Base-by-base conservation (phyloP, 306 rosid species). In the Sophora flavescens region DNA sequence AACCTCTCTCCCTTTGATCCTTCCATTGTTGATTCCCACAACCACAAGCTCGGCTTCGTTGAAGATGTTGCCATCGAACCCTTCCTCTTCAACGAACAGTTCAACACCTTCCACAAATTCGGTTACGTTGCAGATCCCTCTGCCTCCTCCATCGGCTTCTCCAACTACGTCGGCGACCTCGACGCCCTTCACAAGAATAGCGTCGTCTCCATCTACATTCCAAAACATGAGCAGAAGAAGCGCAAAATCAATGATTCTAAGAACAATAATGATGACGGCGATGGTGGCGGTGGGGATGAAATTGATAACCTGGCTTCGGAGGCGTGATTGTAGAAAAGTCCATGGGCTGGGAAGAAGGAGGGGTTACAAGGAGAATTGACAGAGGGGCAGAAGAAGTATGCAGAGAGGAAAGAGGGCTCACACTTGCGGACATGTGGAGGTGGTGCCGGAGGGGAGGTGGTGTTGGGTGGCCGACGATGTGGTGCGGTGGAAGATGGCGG, bases 71-170 rank as follows among this genome's bases (percentile, higher is more conserved):
- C 96, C 28, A 84, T 92, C 16, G 98, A 89, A 8, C n/a, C 97
- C 7, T 92, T 96, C 65, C 86, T 91, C 56, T 92, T 96, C 52
- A 97, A 96, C 54, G 99, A 96, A 73, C 99, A 91, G n/a, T 78
- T 93, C 89, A 96, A 96, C 67, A 92, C 98, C 33, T 92, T 92
- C 81, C 86, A 91, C 66, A 90, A 92, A 39, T 91, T 87, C 47
- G 98, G 99, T 15, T 96, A 92, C 52, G 98, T 97, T 1, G 96
- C 98, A 3, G 98, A 92, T 57, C 97, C 98, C 3, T 88, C 98
- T 1, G 97, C 92, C 26, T 87, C 97, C 17, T 84, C 90, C 38
- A 33, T 5, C 3, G 93, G 96, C 8, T 68, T 45, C 15, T 12
- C 76, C 83, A 88, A 89, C 61, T 92, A 81, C 41, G 85, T 96